Evolutionary conservation across 78 protist genomes (phyloP), one percentile per base, ranked within the genome.

Genomic region (Dictyostelium discoideum): DNA sequence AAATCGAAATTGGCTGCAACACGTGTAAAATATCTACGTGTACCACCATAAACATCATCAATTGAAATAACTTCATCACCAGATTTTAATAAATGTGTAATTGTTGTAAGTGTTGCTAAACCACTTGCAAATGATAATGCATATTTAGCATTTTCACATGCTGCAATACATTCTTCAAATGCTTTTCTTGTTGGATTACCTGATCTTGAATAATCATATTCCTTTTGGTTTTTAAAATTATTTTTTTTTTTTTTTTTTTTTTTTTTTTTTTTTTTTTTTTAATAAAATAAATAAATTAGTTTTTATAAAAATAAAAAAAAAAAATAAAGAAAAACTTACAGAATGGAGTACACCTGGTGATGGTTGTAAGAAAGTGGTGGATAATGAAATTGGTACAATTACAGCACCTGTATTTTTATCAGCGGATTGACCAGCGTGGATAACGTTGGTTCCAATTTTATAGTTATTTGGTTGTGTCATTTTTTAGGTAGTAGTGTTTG

Each of bases 111-210:
- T n/a, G 97, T 94, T 6, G 96, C 96, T 77, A 94, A 78, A 44
- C 99, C 99, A 29, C 97, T 92, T 6, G 97, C 74, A 86, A 97
- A 98, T 24, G 98, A 93, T n/a, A 98, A 46, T 48, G 95, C 97
- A 78, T 94, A 80, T 92, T 97, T 97, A 85, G 96, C 99, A 22
- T 92, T 85, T 84, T 98, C 99, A 9, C 97, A 57, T 18, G 87
- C 69, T 37, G 99, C 99, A 22, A 98, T n/a, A 50, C 85, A 39
- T 37, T 60, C 86, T 88, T 99, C 99, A 54, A 96, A 87, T 39
- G 98, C 97, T 29, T 93, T 48, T 44, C 99, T 93, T 22, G 99
- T 99, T 37, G 99, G 99, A 86, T 99, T 99, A 83, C 98, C 98
- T n/a, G 98, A 82, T 50, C 99, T 92, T 39, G 99, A 48, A 85